These are phyloP conservation scores for Tagetes patula DNA, from an alignment of 129 eudicot genomes.

Conservation along the genomic window DNA sequence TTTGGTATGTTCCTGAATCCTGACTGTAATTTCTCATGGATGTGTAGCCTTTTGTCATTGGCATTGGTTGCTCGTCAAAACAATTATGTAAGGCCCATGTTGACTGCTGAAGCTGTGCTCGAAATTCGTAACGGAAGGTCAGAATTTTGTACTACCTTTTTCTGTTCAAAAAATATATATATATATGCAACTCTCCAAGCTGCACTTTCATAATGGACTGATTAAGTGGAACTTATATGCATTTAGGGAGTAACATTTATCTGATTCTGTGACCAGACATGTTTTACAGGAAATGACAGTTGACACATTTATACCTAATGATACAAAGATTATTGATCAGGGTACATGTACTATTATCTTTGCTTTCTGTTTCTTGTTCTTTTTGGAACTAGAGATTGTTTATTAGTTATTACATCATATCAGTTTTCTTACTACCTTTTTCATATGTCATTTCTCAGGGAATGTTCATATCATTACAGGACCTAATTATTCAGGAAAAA, in stretches of 20 bases:
- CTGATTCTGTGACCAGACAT: constrained; percentile 55
- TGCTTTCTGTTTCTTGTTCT: constrained; percentile 22
- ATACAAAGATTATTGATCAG: constrained; percentile 73
- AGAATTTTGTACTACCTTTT: constrained; percentile 15
- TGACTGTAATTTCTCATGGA: constrained; percentile 15
- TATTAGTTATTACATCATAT: neutral
- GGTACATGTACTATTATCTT: constrained; percentile 37
- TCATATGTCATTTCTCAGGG: constrained; percentile 46
- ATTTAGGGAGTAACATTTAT: constrained; percentile 13
- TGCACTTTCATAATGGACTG: constrained; percentile 16
- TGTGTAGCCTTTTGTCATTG: constrained; percentile 65
- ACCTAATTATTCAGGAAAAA: constrained; percentile 96
- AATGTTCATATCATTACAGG: constrained; percentile 83
- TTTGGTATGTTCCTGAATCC: neutral
- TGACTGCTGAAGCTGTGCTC: constrained; percentile 69
- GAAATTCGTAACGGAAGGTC: constrained; percentile 94
- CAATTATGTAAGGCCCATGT: constrained; percentile 76
- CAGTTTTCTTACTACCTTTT: constrained; percentile 2
- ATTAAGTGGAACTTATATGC: neutral
- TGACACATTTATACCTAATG: constrained; percentile 94
- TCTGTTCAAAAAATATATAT: neutral
- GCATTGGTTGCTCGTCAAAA: constrained; percentile 93
- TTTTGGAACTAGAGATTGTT: constrained; percentile 1
- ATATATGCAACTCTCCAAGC: neutral
- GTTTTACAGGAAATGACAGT: constrained; percentile 98